Conservation (phyloP, 176 grass and related monocot genomes). For the Aechmea fasciata region DNA sequence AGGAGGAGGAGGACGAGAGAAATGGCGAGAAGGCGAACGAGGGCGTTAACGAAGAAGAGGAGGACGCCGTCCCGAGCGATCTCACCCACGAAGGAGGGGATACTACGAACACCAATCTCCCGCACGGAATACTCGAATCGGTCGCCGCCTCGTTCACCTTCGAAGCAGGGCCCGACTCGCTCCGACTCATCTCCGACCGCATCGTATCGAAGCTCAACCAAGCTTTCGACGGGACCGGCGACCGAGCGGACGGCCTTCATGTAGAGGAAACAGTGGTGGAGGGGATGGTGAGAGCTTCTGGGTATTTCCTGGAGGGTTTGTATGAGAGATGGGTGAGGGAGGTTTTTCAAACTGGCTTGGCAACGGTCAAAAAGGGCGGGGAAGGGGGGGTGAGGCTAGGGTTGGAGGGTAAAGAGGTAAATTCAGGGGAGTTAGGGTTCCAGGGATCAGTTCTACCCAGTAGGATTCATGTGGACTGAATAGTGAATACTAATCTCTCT, state of each 20-base stretch:
- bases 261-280: constrained; percentile 34
- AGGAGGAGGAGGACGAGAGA: neutral
- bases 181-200: neutral
- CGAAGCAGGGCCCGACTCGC: constrained; percentile 13
- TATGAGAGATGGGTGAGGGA: constrained; percentile 59
- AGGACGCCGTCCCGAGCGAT: constrained; percentile 59
- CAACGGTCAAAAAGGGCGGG: constrained; percentile 47
- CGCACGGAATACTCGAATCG: constrained; percentile 19
- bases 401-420: constrained; percentile 23
- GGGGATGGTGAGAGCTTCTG: constrained; percentile 29
- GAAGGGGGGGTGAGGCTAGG: constrained; percentile 24
- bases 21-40: constrained; percentile 5
- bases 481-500: constrained; percentile 15
- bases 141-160: constrained; percentile 15
- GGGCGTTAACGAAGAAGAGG: constrained; percentile 5
- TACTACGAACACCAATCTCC: neutral
- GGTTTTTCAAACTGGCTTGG: constrained; percentile 38
- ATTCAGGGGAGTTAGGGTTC: constrained; percentile 38
- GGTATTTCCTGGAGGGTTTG: constrained; percentile 37
- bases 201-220: constrained; percentile 30
- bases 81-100: constrained; percentile 49
- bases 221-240: constrained; percentile 12
- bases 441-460: constrained; percentile 57
- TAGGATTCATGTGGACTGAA: constrained; percentile 50
- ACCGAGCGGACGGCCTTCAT: neutral